Evolutionary conservation across 768 basidiomycete genomes (phyloP).

Genomic region (Gelatoporia subvermispora): DNA sequence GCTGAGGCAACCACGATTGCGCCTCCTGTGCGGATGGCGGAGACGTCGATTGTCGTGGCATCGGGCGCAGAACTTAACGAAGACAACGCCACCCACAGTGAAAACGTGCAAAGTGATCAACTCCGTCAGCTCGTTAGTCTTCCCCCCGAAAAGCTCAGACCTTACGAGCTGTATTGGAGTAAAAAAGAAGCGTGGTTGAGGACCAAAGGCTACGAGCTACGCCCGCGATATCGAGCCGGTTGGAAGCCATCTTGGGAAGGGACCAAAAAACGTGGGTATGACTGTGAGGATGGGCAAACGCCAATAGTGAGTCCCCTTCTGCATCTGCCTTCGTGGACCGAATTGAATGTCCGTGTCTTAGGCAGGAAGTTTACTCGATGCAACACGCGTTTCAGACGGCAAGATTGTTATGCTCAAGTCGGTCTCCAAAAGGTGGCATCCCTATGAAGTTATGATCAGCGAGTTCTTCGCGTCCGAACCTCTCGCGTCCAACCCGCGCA

Average conservation of each 20-base stretch:
- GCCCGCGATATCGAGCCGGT: slow-evolving; percentile 19
- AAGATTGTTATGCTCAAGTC: slow-evolving; percentile 26
- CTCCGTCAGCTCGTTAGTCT: no score
- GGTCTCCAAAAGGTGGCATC: slow-evolving; percentile 2
- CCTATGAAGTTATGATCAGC: slow-evolving; percentile 10
- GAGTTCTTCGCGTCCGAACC: slow-evolving; percentile 4
- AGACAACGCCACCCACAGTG: no score
- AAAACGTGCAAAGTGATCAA: no score
- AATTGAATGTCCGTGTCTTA: neutral
- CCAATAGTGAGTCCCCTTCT: neutral
- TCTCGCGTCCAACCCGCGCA: slow-evolving; percentile 10
- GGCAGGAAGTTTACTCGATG: slow-evolving; percentile 21
- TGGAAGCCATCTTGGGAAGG: slow-evolving; percentile 29
- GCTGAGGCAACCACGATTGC: no score
- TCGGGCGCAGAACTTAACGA: no score
- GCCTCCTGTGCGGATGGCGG: no score
- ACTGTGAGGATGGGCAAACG: slow-evolving; percentile 2
- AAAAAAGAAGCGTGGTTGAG: no score
- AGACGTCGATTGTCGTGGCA: no score
- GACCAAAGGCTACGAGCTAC: slow-evolving; percentile 23
- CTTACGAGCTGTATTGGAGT: no score
- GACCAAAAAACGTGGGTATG: neutral
- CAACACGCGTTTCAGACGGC: slow-evolving; percentile 24
- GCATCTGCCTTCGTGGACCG: neutral
- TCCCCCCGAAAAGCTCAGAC: no score